Conservation (phyloP, 2,329 filamentous ascomycete species). For the Penicillium sp. region DNA sequence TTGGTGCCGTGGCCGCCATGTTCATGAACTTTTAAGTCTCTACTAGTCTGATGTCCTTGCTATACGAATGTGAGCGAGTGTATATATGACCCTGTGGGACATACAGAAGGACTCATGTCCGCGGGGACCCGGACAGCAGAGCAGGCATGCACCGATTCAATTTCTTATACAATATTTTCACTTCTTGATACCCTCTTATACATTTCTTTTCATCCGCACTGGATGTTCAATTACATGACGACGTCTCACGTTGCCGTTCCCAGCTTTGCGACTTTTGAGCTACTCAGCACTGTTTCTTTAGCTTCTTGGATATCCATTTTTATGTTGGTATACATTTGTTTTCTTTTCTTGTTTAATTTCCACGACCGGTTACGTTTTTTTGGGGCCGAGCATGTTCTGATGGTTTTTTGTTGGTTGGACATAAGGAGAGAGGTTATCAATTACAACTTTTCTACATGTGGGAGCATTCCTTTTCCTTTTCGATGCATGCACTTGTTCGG, state of each 20-base stretch:
- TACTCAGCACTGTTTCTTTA: constrained; percentile 16
- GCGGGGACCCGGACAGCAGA: constrained; percentile 5
- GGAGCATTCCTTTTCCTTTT: too few relatives aligned
- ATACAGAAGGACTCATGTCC: background rate
- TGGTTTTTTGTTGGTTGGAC: constrained; percentile 10
- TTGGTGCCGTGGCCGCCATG: constrained; percentile 26
- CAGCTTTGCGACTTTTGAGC: constrained; percentile 20
- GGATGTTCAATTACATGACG: constrained; percentile 19
- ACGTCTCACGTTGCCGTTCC: constrained; percentile 23
- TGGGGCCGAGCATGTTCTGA: constrained; percentile 9
- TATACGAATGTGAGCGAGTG: constrained; percentile 6
- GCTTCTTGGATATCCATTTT: constrained; percentile 17
- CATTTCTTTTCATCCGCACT: constrained; percentile 10
- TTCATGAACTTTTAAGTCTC: constrained; percentile 22
- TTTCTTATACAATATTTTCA: constrained; percentile 10
- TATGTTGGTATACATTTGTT: constrained; percentile 16
- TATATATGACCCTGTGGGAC: constrained; percentile 6
- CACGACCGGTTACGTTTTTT: constrained; percentile 10
- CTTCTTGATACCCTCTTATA: constrained; percentile 21
- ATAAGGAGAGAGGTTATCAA: constrained; percentile 11
- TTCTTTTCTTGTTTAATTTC: constrained; percentile 18
- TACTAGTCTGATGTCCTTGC: background rate
- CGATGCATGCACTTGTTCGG: background rate
- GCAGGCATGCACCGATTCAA: constrained; percentile 9
- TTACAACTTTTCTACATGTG: constrained; percentile 1